phyloP scores from a whole-genome alignment of 441 rosid genomes.

The Rhodomyrtus psidioides region DNA sequence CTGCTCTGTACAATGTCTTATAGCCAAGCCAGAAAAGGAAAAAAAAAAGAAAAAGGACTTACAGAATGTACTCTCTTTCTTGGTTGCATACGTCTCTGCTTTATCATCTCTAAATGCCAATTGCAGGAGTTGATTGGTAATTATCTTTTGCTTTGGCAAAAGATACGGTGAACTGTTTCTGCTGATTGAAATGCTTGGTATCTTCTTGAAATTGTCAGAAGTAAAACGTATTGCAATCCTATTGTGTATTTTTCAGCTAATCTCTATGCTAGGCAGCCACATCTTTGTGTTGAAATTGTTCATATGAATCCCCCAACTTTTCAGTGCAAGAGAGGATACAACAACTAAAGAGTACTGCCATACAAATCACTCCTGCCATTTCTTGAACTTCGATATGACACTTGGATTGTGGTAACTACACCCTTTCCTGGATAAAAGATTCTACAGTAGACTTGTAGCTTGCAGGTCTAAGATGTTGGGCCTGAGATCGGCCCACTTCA shows the following conservation, averaged over 20 bases:
- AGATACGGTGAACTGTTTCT: neutral
- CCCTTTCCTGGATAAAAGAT: conserved; percentile 23
- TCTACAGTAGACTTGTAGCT: conserved; percentile 28
- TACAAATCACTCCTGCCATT: neutral
- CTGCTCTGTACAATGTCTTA: neutral
- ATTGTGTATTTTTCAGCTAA: neutral
- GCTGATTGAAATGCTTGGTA: neutral
- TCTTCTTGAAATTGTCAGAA: neutral
- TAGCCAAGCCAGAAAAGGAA: neutral
- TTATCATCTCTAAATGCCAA: neutral
- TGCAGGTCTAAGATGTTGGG: conserved; percentile 17
- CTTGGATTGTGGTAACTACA: conserved; percentile 21
- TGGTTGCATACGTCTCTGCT: neutral
- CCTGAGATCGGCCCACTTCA: conserved; percentile 14
- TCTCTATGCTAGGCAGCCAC: neutral
- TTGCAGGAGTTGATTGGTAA: neutral
- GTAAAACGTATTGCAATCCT: neutral
- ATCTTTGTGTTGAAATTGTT: neutral
- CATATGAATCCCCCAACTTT: neutral
- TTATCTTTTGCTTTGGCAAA: neutral
- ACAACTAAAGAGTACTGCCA: neutral
- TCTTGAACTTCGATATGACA: neutral
- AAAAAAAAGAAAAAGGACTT: neutral
- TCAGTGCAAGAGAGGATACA: neutral
- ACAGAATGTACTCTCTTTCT: neutral